Evolutionary conservation across 148 eudicot species (phyloP).

Genomic region (Hydrangea macrophylla): DNA sequence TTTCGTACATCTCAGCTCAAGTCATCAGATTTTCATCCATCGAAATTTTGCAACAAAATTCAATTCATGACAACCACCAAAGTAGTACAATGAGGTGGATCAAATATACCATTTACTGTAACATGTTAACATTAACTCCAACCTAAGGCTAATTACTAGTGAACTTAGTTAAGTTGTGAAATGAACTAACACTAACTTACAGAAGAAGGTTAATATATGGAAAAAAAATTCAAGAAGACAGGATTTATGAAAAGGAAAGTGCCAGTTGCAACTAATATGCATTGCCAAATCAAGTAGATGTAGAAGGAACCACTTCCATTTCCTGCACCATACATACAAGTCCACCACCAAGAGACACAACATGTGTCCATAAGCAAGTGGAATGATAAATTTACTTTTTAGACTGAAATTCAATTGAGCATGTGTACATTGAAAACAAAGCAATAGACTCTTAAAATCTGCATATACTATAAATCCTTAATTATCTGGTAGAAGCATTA

Average conservation of each 20-base stretch:
- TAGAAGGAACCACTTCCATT: not conserved
- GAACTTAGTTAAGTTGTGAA: too few species aligned
- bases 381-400: not conserved
- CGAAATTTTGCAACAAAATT: not conserved
- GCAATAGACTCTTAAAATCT: not conserved
- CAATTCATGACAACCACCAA: not conserved
- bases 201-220: too few species aligned
- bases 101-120: not conserved
- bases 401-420: not conserved
- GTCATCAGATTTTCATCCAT: not conserved
- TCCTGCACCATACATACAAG: not conserved
- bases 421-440: not conserved
- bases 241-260: slow-evolving; percentile 2
- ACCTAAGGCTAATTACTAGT: too few species aligned
- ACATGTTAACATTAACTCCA: too few species aligned
- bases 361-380: not conserved
- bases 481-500: too few species aligned
- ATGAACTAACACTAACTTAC: too few species aligned
- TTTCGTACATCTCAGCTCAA: not conserved
- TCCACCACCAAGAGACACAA: not conserved
- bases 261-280: not conserved
- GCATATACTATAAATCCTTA: not conserved
- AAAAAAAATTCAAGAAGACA: not conserved
- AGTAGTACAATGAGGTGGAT: not conserved
- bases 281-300: not conserved